These are phyloP conservation scores for Articulospora tetracladia DNA, from an alignment of 495 filamentous ascomycete genomes.

Conservation along the genomic window DNA sequence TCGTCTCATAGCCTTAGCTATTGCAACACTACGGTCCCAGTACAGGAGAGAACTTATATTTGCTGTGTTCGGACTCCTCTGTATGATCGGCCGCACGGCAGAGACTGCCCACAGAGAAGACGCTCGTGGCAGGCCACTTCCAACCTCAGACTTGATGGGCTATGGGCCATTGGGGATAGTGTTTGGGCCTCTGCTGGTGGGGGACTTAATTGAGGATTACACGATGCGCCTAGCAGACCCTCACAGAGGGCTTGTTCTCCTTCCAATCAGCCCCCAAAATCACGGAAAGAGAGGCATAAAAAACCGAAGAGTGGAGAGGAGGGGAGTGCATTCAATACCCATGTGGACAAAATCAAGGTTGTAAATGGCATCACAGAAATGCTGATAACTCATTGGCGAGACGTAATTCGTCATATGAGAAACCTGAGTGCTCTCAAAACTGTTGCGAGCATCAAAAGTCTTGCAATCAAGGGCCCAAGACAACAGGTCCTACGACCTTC, in stretches of 20 bases:
- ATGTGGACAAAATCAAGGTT: slow-evolving; percentile 35
- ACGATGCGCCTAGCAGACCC: slow-evolving; percentile 29
- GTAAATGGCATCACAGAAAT: slow-evolving; percentile 54
- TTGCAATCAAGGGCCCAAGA: slow-evolving; percentile 5
- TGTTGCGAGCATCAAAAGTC: background rate
- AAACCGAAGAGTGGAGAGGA: slow-evolving; percentile 27
- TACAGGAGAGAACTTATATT: slow-evolving; percentile 61
- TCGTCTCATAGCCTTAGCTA: slow-evolving; percentile 60
- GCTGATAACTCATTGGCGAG: slow-evolving; percentile 55
- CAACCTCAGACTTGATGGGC: slow-evolving; percentile 50
- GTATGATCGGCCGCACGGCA: slow-evolving; percentile 47
- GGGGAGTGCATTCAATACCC: slow-evolving; percentile 20
- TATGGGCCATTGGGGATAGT: slow-evolving; percentile 59
- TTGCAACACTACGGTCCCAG: slow-evolving; percentile 50
- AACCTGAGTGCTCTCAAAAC: slow-evolving; percentile 25
- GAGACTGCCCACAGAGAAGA: slow-evolving; percentile 45
- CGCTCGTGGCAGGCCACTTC: slow-evolving; percentile 39
- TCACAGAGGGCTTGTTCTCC: slow-evolving; percentile 32
- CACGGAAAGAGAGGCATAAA: slow-evolving; percentile 24
- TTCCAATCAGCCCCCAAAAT: slow-evolving; percentile 25
- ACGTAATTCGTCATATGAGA: slow-evolving; percentile 51
- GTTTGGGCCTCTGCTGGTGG: slow-evolving; percentile 61
- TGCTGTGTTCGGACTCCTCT: slow-evolving; percentile 61
- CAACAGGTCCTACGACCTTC: slow-evolving; percentile 23
- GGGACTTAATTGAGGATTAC: slow-evolving; percentile 47